Base-by-base conservation (phyloP, 495 filamentous ascomycete species). In the Xylaria bambusicola region DNA sequence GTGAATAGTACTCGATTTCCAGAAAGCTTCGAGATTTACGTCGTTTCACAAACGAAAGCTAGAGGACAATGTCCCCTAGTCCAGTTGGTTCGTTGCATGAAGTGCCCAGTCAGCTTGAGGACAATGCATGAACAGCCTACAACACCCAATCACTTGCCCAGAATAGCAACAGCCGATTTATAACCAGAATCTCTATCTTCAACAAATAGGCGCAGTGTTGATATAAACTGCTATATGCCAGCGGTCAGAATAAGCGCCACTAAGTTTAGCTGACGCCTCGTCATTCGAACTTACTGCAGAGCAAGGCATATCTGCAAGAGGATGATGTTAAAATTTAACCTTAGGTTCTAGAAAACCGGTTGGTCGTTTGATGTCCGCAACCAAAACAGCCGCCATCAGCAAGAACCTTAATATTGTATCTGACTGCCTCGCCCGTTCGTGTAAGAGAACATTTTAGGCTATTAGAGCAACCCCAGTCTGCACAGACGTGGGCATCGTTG, bases 381-480 rank as follows among this genome's bases (percentile, higher is more conserved):
- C 13, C 38, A 31, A 54, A 54, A 54, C 36, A 12, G 17, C 17
- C 38, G 10, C 10, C 23, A 31, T 54, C 44, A 44, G 52, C 23
- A 54, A 54, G 12, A 44, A 23, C 35, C 50, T 21, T 31, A 53
- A 0, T 1, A 27, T 35, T 17, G 21, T n/a, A n/a, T n/a, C n/a
- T n/a, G n/a, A n/a, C n/a, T n/a, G n/a, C n/a, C 35, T 53, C 36
- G 17, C 1, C 15, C 50, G 35, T 41, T 6, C 10, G 15, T 42
- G 50, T 29, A 20, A 53, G 50, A 41, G 23, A 15, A 41, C 18
- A 21, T 31, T 53, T 54, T 21, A 54, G 52, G 52, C 52, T 54
- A 44, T 42, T 54, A 9, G 2, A 20, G n/a, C n/a, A n/a, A n/a
- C n/a, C n/a, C n/a, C n/a, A n/a, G n/a, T n/a, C n/a, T n/a, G n/a